These are phyloP conservation scores for Ascochyta clinopodiicola DNA, from an alignment of 2,329 filamentous ascomycete genomes.

Conservation along the genomic window DNA sequence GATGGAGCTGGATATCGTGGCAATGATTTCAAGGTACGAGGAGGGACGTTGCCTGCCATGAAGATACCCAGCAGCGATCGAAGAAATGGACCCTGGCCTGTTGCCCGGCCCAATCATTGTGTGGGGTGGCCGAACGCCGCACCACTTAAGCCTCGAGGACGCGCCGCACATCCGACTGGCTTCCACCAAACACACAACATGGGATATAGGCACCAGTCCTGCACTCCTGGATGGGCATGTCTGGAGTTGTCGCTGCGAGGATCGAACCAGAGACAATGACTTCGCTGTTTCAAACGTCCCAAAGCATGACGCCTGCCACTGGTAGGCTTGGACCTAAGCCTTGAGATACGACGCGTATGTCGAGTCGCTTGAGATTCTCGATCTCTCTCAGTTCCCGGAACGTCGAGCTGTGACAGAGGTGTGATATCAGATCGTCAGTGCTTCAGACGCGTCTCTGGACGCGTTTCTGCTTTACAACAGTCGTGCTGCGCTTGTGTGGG, in stretches of 20 bases:
- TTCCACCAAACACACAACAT: neutral
- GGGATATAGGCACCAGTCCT: neutral
- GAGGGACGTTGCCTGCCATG: neutral
- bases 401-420: neutral
- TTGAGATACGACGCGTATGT: neutral
- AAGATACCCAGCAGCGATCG: conserved; percentile 4
- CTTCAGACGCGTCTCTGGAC: conserved; percentile 11
- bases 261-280: neutral
- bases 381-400: neutral
- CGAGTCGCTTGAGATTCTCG: neutral
- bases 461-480: conserved; percentile 1
- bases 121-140: conserved; percentile 3
- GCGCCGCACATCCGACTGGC: conserved; percentile 7
- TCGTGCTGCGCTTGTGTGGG: conserved; percentile 2
- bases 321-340: neutral
- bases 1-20: neutral
- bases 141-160: neutral
- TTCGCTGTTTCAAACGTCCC: neutral
- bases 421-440: neutral
- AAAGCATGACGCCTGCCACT: neutral
- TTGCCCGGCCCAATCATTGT: conserved; percentile 8
- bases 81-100: conserved; percentile 9
- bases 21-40: neutral
- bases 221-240: too few relatives aligned
- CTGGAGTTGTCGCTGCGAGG: neutral